Evolutionary conservation across 2,329 filamentous ascomycete genomes (phyloP).

Genomic region (Monilinia polystroma): DNA sequence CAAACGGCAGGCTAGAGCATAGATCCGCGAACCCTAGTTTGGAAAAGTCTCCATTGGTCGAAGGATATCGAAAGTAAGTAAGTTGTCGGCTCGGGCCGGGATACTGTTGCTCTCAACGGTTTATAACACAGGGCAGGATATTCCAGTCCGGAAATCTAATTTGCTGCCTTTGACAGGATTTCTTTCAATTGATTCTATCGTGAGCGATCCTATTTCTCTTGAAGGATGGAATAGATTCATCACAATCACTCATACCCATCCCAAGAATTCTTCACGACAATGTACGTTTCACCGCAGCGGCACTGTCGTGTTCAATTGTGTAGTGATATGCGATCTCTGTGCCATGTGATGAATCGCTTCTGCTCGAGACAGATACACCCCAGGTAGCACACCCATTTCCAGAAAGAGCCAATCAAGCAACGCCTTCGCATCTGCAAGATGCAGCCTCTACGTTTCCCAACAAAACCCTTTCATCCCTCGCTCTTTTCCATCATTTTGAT

Average conservation of each 20-base stretch:
- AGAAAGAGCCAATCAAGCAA: background rate
- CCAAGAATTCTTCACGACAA: constrained; percentile 11
- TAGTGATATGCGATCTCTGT: constrained; percentile 24
- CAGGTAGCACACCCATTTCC: constrained; percentile 18
- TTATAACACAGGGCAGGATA: background rate
- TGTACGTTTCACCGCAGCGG: constrained; percentile 22
- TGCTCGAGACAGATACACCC: constrained; percentile 19
- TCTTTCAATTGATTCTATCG: background rate
- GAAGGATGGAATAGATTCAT: background rate
- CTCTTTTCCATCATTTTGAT: constrained; percentile 4
- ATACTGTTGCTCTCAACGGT: constrained; percentile 14
- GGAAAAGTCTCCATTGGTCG: background rate
- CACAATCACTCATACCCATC: background rate
- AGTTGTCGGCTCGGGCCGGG: constrained; percentile 20
- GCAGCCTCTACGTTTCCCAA: constrained; percentile 8
- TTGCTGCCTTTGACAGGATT: background rate
- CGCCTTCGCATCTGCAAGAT: background rate
- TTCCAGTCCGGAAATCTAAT: background rate
- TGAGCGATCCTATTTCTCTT: constrained; percentile 1
- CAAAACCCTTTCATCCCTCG: background rate
- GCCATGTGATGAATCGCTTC: constrained; percentile 24
- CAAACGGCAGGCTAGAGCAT: constrained; percentile 1
- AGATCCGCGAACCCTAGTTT: constrained; percentile 3
- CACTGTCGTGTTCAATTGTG: constrained; percentile 21
- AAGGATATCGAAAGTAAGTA: constrained; percentile 1